Evolutionary conservation across 2,329 filamentous ascomycete genomes (phyloP).

Genomic region (Dactylellina drechsleri): DNA sequence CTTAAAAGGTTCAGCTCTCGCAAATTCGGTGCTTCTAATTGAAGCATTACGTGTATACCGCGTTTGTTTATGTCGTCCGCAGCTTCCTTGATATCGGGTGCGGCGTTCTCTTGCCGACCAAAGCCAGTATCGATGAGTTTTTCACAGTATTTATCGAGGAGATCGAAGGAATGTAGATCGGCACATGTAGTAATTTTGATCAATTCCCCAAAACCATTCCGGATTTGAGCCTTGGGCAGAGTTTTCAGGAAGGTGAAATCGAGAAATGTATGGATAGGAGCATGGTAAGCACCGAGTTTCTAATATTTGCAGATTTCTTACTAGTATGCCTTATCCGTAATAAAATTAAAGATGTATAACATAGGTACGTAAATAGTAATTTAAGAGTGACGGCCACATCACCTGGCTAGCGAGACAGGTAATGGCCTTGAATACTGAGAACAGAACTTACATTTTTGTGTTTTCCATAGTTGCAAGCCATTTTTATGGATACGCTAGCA

Average conservation of each 20-base stretch:
- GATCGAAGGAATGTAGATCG: slow-evolving; percentile 72
- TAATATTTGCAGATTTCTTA: background rate
- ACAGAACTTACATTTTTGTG: slow-evolving; percentile 72
- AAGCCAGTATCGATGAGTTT: slow-evolving; percentile 73
- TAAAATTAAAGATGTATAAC: background rate
- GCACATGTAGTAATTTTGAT: slow-evolving; percentile 80
- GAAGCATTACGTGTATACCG: slow-evolving; percentile 77
- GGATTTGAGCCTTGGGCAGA: slow-evolving; percentile 73
- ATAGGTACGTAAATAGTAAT: no score
- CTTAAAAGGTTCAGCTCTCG: slow-evolving; percentile 78
- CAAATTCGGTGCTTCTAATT: slow-evolving; percentile 77
- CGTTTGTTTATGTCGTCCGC: slow-evolving; percentile 75
- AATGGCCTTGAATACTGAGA: slow-evolving; percentile 64
- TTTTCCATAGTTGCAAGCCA: slow-evolving; percentile 80
- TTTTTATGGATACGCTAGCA: slow-evolving; percentile 79
- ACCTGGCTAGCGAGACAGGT: background rate
- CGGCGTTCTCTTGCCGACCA: slow-evolving; percentile 70
- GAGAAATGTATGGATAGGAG: slow-evolving; percentile 76
- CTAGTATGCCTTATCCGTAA: background rate
- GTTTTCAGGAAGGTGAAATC: slow-evolving; percentile 76
- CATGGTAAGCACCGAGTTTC: slow-evolving; percentile 70
- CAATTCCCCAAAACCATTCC: slow-evolving; percentile 78
- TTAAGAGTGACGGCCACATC: no score
- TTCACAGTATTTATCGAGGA: slow-evolving; percentile 76
- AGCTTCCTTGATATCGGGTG: slow-evolving; percentile 69